Evolutionary conservation across 441 rosid genomes (phyloP).

Genomic region (Francoa sonchifolia): DNA sequence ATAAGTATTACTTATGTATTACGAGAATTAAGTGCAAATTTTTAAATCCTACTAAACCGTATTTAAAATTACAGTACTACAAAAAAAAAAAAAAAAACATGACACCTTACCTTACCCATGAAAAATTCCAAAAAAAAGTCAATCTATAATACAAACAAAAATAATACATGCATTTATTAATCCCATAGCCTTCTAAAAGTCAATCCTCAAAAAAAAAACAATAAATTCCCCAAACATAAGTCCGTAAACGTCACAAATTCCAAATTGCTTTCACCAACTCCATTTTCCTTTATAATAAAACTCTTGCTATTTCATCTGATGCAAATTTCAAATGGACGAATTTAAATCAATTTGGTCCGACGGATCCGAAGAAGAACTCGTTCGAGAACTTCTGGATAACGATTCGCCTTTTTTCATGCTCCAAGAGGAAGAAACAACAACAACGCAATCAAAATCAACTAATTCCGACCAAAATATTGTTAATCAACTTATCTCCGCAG

Average conservation of each 20-base stretch:
- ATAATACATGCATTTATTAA: too few species aligned
- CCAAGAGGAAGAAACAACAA: constrained; percentile 5
- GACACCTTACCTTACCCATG: too few species aligned
- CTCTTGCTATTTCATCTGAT: neutral
- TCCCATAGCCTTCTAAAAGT: too few species aligned
- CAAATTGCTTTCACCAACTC: neutral
- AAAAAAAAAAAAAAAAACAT: too few species aligned
- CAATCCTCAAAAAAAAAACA: too few species aligned
- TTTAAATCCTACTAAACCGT: too few species aligned
- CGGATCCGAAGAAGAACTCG: constrained; percentile 11
- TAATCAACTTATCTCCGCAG: constrained; percentile 23
- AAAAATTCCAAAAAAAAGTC: too few species aligned
- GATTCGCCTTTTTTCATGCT: constrained; percentile 19
- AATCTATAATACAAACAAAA: too few species aligned
- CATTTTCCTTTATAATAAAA: neutral
- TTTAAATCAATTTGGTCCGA: constrained; percentile 2
- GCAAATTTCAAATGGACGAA: neutral
- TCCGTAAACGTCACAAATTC: constrained; percentile 7
- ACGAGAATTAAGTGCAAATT: too few species aligned
- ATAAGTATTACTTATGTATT: too few species aligned
- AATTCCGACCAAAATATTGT: constrained; percentile 16
- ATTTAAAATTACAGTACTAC: too few species aligned
- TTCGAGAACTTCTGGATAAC: constrained; percentile 12
- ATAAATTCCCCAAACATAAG: constrained; percentile 2
- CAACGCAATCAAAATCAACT: neutral